These are phyloP conservation scores for Pyrenula massariospora DNA, from an alignment of 495 filamentous ascomycete genomes.

Conservation along the genomic window DNA sequence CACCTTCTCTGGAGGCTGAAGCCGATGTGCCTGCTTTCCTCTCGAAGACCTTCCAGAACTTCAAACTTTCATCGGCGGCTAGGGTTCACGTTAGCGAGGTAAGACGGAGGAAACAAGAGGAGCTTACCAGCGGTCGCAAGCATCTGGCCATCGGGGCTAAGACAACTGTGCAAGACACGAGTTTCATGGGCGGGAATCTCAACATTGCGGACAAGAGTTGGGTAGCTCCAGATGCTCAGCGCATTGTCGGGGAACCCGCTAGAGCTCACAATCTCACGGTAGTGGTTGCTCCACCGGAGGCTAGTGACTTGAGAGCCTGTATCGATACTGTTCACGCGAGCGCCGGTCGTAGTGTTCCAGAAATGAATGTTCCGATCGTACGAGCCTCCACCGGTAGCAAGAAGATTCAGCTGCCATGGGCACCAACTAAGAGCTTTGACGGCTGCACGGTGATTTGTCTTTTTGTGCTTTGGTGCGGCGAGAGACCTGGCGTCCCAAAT, in stretches of 20 bases:
- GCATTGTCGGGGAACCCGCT: slow-evolving; percentile 98
- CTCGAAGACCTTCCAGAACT: slow-evolving; percentile 99
- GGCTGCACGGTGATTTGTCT: slow-evolving; percentile 97
- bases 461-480: slow-evolving; percentile 89
- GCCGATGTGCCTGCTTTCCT: slow-evolving; percentile 71
- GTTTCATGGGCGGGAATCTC: slow-evolving; percentile 99
- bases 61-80: slow-evolving; percentile 89
- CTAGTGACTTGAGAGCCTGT: slow-evolving; percentile 95
- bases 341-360: slow-evolving; percentile 97
- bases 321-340: slow-evolving; percentile 96
- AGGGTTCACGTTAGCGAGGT: neutral
- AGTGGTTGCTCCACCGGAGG: slow-evolving; percentile 87
- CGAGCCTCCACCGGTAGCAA: slow-evolving; percentile 91
- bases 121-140: slow-evolving; percentile 71
- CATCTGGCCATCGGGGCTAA: slow-evolving; percentile 95
- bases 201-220: slow-evolving; percentile 86
- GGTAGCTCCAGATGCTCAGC: slow-evolving; percentile 97
- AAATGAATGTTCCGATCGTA: slow-evolving; percentile 98
- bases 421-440: slow-evolving; percentile 99
- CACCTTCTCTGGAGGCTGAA: slow-evolving; percentile 40
- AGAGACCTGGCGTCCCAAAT: slow-evolving; percentile 97
- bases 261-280: slow-evolving; percentile 95
- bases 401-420: slow-evolving; percentile 94
- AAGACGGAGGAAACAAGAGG: neutral
- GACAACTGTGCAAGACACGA: slow-evolving; percentile 82